Evolutionary conservation across 2,329 filamentous ascomycete species (phyloP).

Genomic region (Paraphoma chrysanthemicola): DNA sequence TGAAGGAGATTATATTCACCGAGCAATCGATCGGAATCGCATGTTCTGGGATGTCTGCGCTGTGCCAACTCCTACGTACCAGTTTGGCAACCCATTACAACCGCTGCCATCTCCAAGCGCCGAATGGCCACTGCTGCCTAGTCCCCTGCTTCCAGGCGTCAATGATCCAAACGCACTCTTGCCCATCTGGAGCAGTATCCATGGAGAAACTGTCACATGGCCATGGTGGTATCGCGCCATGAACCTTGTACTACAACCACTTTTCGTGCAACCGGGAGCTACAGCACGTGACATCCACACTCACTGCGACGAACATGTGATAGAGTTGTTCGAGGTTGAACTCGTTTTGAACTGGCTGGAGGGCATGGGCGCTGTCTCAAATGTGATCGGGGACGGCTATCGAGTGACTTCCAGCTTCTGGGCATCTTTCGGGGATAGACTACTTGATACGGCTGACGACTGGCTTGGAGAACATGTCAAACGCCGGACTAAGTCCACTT

Average conservation of each 20-base stretch:
- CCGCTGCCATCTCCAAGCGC: constrained; percentile 44
- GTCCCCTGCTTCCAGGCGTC: constrained; percentile 37
- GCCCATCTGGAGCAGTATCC: constrained; percentile 77
- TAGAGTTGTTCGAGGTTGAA: constrained; percentile 42
- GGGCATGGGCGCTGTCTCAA: constrained; percentile 28
- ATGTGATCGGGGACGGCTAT: constrained; percentile 27
- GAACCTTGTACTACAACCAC: constrained; percentile 66
- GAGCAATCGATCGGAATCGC: constrained; percentile 70
- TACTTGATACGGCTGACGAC: constrained; percentile 36
- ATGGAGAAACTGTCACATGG: constrained; percentile 62
- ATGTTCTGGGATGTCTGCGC: constrained; percentile 70
- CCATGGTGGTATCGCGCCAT: constrained; percentile 70
- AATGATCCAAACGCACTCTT: constrained; percentile 55
- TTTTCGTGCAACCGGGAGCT: constrained; percentile 68
- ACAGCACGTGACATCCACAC: constrained; percentile 61
- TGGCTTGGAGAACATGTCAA: constrained; percentile 41
- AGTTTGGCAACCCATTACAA: constrained; percentile 62
- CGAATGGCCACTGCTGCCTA: constrained; percentile 28
- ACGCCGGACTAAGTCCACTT: constrained; percentile 25
- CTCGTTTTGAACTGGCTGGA: constrained; percentile 41
- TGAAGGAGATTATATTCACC: constrained; percentile 73
- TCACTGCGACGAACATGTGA: constrained; percentile 32
- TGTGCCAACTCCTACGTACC: constrained; percentile 65
- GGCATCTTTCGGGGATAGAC: constrained; percentile 42
- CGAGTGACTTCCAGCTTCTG: constrained; percentile 30